These are phyloP conservation scores for Torrubiella hemipterigena DNA, from an alignment of 2,329 filamentous ascomycete genomes.

Conservation along the genomic window DNA sequence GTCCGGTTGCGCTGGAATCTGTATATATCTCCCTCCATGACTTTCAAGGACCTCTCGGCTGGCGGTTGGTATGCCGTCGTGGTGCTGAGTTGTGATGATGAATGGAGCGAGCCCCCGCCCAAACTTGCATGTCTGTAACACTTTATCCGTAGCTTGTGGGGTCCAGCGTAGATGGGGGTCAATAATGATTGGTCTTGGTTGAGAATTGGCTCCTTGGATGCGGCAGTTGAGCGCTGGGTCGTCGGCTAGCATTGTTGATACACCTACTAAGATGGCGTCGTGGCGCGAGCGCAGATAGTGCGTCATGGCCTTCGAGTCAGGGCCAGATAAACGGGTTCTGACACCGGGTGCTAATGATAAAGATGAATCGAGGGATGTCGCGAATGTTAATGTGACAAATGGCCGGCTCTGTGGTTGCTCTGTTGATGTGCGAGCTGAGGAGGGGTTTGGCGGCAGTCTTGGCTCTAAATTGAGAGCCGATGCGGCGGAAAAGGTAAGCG, in stretches of 20 bases:
- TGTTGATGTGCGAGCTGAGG: background rate
- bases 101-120: constrained; percentile 63
- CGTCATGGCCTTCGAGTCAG: constrained; percentile 81
- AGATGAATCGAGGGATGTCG: constrained; percentile 75
- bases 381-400: constrained; percentile 76
- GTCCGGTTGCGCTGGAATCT: constrained; percentile 19
- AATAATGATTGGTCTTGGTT: constrained; percentile 72
- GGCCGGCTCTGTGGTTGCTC: constrained; percentile 14
- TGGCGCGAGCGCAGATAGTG: constrained; percentile 77
- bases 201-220: constrained; percentile 46
- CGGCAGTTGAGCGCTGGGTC: constrained; percentile 79
- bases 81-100: constrained; percentile 44
- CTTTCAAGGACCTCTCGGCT: constrained; percentile 29
- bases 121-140: constrained; percentile 50
- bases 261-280: constrained; percentile 75
- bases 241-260: constrained; percentile 73
- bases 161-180: constrained; percentile 71
- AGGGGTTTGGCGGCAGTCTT: constrained; percentile 18
- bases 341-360: constrained; percentile 65
- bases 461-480: constrained; percentile 19
- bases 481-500: constrained; percentile 19
- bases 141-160: constrained; percentile 45
- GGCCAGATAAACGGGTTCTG: constrained; percentile 75
- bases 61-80: constrained; percentile 29
- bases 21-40: constrained; percentile 41